phyloP scores from a whole-genome alignment of 148 eudicot genomes.

The Chenopodium album region DNA sequence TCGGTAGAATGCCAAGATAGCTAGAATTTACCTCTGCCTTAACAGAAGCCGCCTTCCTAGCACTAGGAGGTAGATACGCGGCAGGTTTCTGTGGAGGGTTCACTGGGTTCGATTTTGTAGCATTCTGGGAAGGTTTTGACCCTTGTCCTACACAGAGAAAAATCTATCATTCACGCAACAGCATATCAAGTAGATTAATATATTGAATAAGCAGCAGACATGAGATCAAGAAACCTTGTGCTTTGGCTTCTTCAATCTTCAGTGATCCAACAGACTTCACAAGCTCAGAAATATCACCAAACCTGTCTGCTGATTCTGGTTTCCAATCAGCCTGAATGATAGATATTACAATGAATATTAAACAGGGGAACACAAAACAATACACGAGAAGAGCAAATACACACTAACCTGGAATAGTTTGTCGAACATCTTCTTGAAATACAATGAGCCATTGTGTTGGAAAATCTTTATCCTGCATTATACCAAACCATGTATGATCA shows the following conservation, averaged over 20 bases:
- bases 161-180: neutral
- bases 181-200: neutral
- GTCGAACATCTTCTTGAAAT: constrained; percentile 83
- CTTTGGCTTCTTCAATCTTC: constrained; percentile 59
- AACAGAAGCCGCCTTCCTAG: constrained; percentile 76
- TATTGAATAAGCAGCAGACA: neutral
- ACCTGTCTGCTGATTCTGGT: constrained; percentile 81
- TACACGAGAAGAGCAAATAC: neutral
- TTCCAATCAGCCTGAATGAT: constrained; percentile 87
- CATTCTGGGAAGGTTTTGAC: constrained; percentile 54
- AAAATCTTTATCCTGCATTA: constrained; percentile 83
- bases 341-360: constrained; percentile 16
- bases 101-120: constrained; percentile 46
- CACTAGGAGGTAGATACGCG: constrained; percentile 97
- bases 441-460: constrained; percentile 76
- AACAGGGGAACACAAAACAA: constrained; percentile 14
- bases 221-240: constrained; percentile 50
- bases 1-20: neutral
- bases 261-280: constrained; percentile 64
- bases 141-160: constrained; percentile 51
- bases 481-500: constrained; percentile 9
- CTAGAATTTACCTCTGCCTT: constrained; percentile 66
- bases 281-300: constrained; percentile 73
- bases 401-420: constrained; percentile 83
- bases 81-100: constrained; percentile 74